phyloP scores from a whole-genome alignment of 345 rosid species.

The Sapria himalayana region DNA sequence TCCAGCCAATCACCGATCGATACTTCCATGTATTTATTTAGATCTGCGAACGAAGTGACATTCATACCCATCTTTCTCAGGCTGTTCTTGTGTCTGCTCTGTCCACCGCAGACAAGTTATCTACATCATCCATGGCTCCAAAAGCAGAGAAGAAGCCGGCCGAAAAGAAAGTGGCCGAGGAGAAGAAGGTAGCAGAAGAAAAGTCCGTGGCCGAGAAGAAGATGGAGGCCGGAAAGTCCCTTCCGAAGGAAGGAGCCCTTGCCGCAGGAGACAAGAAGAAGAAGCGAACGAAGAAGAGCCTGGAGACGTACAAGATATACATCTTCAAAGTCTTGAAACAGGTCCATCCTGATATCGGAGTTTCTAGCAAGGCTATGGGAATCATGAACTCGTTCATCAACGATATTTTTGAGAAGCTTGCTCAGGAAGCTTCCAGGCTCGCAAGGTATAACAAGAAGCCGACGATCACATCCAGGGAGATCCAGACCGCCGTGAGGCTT shows the following conservation, averaged over 20 bases:
- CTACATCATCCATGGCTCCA: slow-evolving; percentile 9
- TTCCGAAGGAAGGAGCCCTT: slow-evolving; percentile 11
- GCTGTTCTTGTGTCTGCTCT: too few relatives aligned
- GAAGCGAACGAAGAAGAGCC: slow-evolving; percentile 12
- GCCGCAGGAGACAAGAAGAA: slow-evolving; percentile 14
- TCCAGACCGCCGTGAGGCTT: slow-evolving; percentile 12
- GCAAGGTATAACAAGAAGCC: slow-evolving; percentile 15
- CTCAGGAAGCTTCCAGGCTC: slow-evolving; percentile 12
- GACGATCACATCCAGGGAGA: slow-evolving; percentile 14
- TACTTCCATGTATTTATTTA: too few relatives aligned
- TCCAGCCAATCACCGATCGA: too few relatives aligned
- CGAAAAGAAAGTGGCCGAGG: slow-evolving; percentile 10
- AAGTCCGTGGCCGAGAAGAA: slow-evolving; percentile 14
- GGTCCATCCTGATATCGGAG: slow-evolving; percentile 14
- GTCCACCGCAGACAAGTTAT: too few relatives aligned
- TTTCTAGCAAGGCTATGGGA: slow-evolving; percentile 16
- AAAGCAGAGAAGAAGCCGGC: slow-evolving; percentile 13
- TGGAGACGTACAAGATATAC: slow-evolving; percentile 18
- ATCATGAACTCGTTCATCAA: slow-evolving; percentile 14
- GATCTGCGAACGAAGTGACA: too few relatives aligned
- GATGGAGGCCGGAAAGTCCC: slow-evolving; percentile 14
- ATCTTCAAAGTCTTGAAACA: slow-evolving; percentile 15
- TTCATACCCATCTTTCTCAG: too few relatives aligned
- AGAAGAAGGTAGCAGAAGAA: slow-evolving; percentile 9
- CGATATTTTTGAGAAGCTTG: slow-evolving; percentile 13